A percentile compares a stretch with the other conserved stretches of the same genome.
These are phyloP conservation scores for Buddleja alternifolia DNA, from an alignment of 257 asterid species.

Conservation along the genomic window DNA sequence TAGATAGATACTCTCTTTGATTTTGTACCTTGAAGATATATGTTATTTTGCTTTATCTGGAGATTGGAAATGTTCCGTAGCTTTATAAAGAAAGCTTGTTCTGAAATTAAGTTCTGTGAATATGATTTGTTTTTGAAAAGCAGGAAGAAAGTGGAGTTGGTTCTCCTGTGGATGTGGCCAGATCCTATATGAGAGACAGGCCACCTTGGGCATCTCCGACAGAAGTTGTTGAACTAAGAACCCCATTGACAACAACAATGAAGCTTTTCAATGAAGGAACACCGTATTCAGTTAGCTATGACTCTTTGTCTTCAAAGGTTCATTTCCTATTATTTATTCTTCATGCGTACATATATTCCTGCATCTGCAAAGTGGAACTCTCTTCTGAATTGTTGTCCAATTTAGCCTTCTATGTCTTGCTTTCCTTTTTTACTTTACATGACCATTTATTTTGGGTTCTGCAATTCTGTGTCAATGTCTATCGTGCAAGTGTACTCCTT, in stretches of 20 bases:
- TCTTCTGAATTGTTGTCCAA: neutral
- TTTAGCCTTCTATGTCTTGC: neutral
- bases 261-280: slow-evolving; percentile 58
- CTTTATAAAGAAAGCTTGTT: slow-evolving; percentile 24
- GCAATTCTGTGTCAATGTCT: slow-evolving; percentile 37
- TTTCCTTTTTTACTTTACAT: neutral
- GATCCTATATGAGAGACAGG: slow-evolving; percentile 71
- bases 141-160: slow-evolving; percentile 63
- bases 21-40: neutral
- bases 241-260: slow-evolving; percentile 52
- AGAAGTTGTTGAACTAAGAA: slow-evolving; percentile 41
- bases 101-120: slow-evolving; percentile 20
- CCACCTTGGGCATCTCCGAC: slow-evolving; percentile 81
- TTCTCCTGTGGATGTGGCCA: slow-evolving; percentile 82
- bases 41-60: slow-evolving; percentile 22
- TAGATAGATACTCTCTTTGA: slow-evolving; percentile 4
- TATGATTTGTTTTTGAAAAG: slow-evolving; percentile 21
- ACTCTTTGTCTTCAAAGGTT: slow-evolving; percentile 64
- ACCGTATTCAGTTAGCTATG: slow-evolving; percentile 47
- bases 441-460: neutral
- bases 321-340: slow-evolving; percentile 17
- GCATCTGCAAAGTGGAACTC: slow-evolving; percentile 16
- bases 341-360: slow-evolving; percentile 8
- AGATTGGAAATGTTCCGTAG: slow-evolving; percentile 15
- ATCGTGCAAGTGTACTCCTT: slow-evolving; percentile 36